Conservation (phyloP, 2,329 filamentous ascomycete species). For the Penicillium sp. region DNA sequence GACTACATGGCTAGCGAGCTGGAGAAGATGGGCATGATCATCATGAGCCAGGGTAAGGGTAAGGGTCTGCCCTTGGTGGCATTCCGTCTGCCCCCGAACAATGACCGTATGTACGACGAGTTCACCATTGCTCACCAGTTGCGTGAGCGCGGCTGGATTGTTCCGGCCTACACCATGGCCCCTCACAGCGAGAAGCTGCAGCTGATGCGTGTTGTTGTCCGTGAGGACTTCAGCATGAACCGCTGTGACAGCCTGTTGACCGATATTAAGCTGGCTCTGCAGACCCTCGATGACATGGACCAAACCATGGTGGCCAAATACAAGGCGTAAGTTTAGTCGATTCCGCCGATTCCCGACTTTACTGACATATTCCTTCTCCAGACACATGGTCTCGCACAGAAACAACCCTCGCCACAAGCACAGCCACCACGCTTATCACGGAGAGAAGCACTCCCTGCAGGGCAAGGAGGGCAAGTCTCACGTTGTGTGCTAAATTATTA, state of each 20-base stretch:
- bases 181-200: slow-evolving; percentile 80
- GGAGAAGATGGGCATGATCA: slow-evolving; percentile 74
- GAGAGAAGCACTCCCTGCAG: slow-evolving; percentile 83
- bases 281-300: slow-evolving; percentile 73
- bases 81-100: slow-evolving; percentile 68
- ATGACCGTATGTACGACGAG: slow-evolving; percentile 65
- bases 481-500: slow-evolving; percentile 65
- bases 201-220: slow-evolving; percentile 87
- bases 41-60: slow-evolving; percentile 80
- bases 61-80: slow-evolving; percentile 85
- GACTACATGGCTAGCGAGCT: slow-evolving; percentile 81
- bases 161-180: slow-evolving; percentile 96
- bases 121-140: slow-evolving; percentile 82
- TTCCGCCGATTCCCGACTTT: not conserved
- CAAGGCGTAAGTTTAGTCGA: slow-evolving; percentile 54
- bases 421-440: slow-evolving; percentile 55
- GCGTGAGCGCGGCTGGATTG: slow-evolving; percentile 84
- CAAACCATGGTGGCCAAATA: slow-evolving; percentile 68
- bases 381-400: slow-evolving; percentile 57
- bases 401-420: slow-evolving; percentile 56
- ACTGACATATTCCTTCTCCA: slow-evolving; percentile 15
- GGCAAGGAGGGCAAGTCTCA: slow-evolving; percentile 91
- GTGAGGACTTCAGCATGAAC: slow-evolving; percentile 84
- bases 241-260: slow-evolving; percentile 75
- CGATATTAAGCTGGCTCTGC: slow-evolving; percentile 76